Percentiles rank a stretch among this genome's conserved stretches.
Conservation (phyloP, 768 basidiomycete genomes). For the Rhodotorula paludigena region DNA sequence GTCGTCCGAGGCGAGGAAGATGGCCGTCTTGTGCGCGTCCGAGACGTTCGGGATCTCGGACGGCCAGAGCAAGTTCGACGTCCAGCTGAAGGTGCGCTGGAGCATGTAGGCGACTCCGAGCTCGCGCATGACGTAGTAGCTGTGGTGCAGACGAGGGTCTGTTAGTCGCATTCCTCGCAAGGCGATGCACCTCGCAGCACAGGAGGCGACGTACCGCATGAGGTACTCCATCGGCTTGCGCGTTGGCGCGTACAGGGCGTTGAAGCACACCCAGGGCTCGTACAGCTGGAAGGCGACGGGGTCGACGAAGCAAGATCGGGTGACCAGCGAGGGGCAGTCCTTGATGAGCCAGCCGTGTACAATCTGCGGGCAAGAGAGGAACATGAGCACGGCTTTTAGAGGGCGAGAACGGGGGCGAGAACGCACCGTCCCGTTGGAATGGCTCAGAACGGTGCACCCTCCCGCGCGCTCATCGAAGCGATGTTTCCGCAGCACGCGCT, state of each 20-base stretch:
- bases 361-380: constrained; percentile 54
- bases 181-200: not conserved
- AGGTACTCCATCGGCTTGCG: constrained; percentile 58
- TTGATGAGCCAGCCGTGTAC: constrained; percentile 87
- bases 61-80: constrained; percentile 79
- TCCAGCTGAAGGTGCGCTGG: constrained; percentile 43
- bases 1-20: constrained; percentile 78
- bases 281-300: constrained; percentile 61
- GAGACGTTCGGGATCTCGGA: constrained; percentile 61
- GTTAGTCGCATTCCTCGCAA: not conserved
- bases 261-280: constrained; percentile 79
- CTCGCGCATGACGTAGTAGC: constrained; percentile 82
- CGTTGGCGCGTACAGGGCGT: constrained; percentile 66
- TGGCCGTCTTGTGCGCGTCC: constrained; percentile 62
- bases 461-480: constrained; percentile 47
- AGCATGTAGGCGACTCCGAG: constrained; percentile 80
- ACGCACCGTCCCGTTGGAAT: constrained; percentile 66
- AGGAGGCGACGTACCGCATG: constrained; percentile 51
- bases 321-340: constrained; percentile 61
- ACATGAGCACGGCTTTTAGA: not conserved
- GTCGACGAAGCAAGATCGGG: constrained; percentile 81
- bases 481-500: constrained; percentile 52
- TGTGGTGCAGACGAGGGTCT: not conserved
- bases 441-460: constrained; percentile 74
- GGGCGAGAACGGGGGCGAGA: not conserved